Evolutionary conservation across 1,284 basidiomycete species (phyloP).

Genomic region (Gymnopus androsaceus): DNA sequence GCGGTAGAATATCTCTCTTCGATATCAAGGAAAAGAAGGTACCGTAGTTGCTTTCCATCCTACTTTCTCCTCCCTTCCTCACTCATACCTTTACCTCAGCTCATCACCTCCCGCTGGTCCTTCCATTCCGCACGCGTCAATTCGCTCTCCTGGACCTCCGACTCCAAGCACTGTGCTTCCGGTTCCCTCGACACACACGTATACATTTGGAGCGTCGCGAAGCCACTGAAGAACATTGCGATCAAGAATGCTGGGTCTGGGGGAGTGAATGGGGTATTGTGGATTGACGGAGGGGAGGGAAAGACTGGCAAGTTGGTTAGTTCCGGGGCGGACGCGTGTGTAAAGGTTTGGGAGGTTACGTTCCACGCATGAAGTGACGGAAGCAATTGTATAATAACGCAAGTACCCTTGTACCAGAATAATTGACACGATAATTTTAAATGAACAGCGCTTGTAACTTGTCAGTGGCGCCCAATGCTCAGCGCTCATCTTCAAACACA

Average conservation of each 20-base stretch:
- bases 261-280: slow-evolving; percentile 80
- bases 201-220: slow-evolving; percentile 85
- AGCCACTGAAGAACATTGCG: slow-evolving; percentile 77
- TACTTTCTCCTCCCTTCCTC: neutral
- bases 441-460: no score
- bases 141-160: slow-evolving; percentile 77
- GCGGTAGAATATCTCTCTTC: slow-evolving; percentile 80
- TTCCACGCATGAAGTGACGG: slow-evolving; percentile 39
- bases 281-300: slow-evolving; percentile 54
- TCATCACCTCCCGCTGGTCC: slow-evolving; percentile 80
- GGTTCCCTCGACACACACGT: slow-evolving; percentile 91
- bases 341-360: slow-evolving; percentile 73
- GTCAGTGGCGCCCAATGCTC: no score
- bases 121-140: slow-evolving; percentile 86
- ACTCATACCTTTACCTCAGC: slow-evolving; percentile 31
- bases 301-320: slow-evolving; percentile 60
- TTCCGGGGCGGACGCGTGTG: slow-evolving; percentile 84
- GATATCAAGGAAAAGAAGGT: slow-evolving; percentile 71
- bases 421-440: no score
- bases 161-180: slow-evolving; percentile 78
- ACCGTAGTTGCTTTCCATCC: slow-evolving; percentile 1
- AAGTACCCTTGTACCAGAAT: no score
- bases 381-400: neutral
- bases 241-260: slow-evolving; percentile 86
- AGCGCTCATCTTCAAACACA: no score